Base-by-base conservation (phyloP, 768 basidiomycete species). In the Saitozyma podzolica region DNA sequence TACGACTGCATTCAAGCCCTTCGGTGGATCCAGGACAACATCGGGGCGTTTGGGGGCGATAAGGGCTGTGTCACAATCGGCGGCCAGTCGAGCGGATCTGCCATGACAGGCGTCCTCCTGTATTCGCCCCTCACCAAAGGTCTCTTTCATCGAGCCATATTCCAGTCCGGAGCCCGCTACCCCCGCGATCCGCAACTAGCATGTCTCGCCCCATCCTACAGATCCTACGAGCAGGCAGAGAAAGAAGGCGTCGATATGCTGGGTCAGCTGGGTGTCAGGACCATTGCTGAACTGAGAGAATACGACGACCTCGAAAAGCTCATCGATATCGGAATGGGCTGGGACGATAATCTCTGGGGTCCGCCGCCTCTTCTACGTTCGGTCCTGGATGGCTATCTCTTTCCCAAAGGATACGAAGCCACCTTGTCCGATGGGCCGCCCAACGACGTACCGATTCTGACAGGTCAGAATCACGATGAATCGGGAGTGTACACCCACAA, bases 11-110 rank as follows among this genome's bases (percentile, higher is more conserved):
- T 29, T 29, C 29, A 29, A 29, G 53, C 53, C 16, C 69, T 84
- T 45, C 72, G 80, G 49, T 81, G 83, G 83, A 84, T 86, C 0
- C 82, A 83, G 37, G 70, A 81, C 29, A 81, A 86, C 73, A 86
- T 86, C 62, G 74, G 77, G 0, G 79, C 82, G n/a, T 86, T 86
- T 63, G 85, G 85, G 45, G 85, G 86, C 0, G 85, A 86, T 72
- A 83, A 83, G 3, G 73, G 75, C 9, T 80, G 80, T 1, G 82
- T 87, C 50, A 84, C 84, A 5, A 83, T 86, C 19, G 82, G 83
- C 62, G 85, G 85, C 2, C 47, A 48, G 47, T 48, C 47, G 13
- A 17, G 47, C 17, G 47, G 47, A 14, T 48, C 47, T 48, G 47
- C 47, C 13, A 48, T 48, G 47, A 48, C 47, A 17, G 14, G 17